phyloP scores from a whole-genome alignment of 306 rosid species.

The Cicer yamashitae region DNA sequence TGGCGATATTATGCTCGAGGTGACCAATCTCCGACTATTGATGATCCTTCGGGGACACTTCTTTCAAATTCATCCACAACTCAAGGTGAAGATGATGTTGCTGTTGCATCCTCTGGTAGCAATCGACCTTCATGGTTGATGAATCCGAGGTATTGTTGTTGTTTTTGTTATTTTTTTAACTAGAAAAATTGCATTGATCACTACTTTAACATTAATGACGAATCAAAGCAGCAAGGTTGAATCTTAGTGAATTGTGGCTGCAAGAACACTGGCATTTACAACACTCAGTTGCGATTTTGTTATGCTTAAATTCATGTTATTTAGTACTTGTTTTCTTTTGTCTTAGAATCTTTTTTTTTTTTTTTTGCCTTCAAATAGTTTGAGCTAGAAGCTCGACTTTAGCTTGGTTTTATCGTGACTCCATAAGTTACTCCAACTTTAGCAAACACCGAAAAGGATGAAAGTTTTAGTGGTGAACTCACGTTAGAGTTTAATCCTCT shows the following conservation, averaged over 20 bases:
- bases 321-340: background rate
- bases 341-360: background rate
- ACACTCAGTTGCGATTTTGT: background rate
- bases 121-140: background rate
- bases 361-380: background rate
- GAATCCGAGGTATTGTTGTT: background rate
- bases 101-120: background rate
- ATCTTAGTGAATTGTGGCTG: no score
- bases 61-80: background rate
- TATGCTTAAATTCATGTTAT: background rate
- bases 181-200: no score
- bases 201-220: no score
- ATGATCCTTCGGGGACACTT: constrained; percentile 12
- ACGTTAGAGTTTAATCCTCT: background rate
- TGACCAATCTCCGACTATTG: background rate
- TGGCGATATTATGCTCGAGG: constrained; percentile 53
- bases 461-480: background rate
- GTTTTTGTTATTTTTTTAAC: background rate
- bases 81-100: background rate
- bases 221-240: no score
- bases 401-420: background rate
- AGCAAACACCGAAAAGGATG: no score
- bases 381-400: background rate
- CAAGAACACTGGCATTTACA: no score
- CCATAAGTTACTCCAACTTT: background rate